Evolutionary conservation across 169 alveolate species (phyloP).

Genomic region (Perkinsus chesapeaki): DNA sequence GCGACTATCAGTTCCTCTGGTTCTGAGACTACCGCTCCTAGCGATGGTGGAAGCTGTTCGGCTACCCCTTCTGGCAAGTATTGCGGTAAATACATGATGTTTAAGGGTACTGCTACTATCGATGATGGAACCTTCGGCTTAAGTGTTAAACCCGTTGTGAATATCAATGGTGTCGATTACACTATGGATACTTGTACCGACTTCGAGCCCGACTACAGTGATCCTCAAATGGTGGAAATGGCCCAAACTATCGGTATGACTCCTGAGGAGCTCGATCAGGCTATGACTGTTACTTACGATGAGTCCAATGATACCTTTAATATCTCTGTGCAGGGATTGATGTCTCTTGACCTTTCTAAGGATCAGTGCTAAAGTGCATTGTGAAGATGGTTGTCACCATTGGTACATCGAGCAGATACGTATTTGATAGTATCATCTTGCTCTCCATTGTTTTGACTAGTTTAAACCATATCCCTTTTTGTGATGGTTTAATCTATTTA

Average conservation of each 20-base stretch:
- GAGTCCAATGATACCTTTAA: neutral
- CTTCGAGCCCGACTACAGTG: neutral
- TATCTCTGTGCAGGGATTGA: neutral
- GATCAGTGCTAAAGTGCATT: neutral
- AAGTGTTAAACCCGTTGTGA: neutral
- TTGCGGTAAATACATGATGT: neutral
- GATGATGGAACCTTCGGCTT: neutral
- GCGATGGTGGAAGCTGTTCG: neutral
- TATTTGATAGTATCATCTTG: no score
- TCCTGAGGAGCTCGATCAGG: neutral
- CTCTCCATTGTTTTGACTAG: no score
- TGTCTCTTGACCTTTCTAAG: neutral
- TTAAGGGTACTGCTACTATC: neutral
- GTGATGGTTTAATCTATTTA: no score
- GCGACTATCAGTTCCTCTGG: neutral
- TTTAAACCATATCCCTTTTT: no score
- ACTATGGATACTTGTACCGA: neutral
- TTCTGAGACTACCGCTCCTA: neutral
- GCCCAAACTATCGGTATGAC: neutral
- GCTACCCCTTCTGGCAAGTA: neutral
- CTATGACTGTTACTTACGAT: neutral
- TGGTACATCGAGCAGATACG: no score
- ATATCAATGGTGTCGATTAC: neutral
- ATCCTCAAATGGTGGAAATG: neutral
- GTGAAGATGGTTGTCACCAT: neutral